Conservation (phyloP, 768 basidiomycete species). For the Lactarius hatsudake region DNA sequence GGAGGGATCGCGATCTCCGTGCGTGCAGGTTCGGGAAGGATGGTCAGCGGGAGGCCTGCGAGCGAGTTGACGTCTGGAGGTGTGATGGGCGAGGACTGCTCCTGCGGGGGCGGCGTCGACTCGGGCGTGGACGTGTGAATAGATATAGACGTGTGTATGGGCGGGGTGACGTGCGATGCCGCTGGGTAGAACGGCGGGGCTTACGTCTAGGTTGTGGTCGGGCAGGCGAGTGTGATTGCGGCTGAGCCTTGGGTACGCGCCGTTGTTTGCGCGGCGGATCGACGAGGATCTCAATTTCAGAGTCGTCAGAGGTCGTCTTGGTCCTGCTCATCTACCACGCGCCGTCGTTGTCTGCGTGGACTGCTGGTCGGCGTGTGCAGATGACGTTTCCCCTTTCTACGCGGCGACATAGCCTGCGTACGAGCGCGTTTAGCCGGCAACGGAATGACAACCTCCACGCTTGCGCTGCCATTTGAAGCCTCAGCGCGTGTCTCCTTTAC, state of each 20-base stretch:
- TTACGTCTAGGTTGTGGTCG: not conserved
- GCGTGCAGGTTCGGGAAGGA: conserved; percentile 1
- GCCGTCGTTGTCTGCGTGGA: conserved; percentile 8
- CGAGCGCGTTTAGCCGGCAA: too few relatives aligned
- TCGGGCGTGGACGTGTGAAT: not conserved
- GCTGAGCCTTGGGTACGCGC: not conserved
- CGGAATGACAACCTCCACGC: not conserved
- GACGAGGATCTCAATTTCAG: not conserved
- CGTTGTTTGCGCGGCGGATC: not conserved
- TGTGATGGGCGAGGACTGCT: not conserved
- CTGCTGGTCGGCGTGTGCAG: not conserved
- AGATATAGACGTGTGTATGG: not conserved
- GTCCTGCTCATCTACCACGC: not conserved
- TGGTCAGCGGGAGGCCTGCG: conserved; percentile 4
- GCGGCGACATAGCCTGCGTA: not conserved
- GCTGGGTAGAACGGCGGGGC: not conserved
- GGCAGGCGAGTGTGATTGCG: not conserved
- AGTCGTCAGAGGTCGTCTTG: not conserved
- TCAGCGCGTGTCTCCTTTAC: not conserved
- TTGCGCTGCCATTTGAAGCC: not conserved
- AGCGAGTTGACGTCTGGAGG: not conserved
- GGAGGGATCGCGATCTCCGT: conserved; percentile 8
- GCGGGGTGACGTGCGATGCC: not conserved
- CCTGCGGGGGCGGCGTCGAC: not conserved
- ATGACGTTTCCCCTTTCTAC: not conserved